Conservation (phyloP, 2,329 filamentous ascomycete species). For the Aulographum hederae region DNA sequence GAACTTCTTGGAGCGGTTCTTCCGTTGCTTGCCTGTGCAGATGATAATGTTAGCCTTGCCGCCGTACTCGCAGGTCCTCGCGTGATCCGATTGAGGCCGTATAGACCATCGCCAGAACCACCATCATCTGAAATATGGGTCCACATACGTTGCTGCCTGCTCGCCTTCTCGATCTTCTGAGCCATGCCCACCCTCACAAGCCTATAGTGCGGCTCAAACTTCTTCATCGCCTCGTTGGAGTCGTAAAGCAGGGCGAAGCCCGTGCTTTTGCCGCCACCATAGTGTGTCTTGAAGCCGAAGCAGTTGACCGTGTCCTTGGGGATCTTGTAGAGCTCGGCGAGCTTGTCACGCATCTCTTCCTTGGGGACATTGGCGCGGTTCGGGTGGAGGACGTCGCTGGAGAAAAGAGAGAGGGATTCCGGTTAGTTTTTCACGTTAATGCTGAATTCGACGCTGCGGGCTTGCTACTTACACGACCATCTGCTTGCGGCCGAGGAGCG, state of each 20-base stretch:
- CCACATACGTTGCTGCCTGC: slow-evolving; percentile 95
- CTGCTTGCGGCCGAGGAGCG: slow-evolving; percentile 96
- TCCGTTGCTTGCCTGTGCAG: slow-evolving; percentile 93
- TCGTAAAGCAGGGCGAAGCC: slow-evolving; percentile 99
- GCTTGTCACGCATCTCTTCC: slow-evolving; percentile 92
- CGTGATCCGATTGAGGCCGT: too few relatives aligned
- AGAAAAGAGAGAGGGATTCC: not conserved
- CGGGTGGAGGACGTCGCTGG: slow-evolving; percentile 97
- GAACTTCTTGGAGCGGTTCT: slow-evolving; percentile 99
- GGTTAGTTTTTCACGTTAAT: too few relatives aligned
- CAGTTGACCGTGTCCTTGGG: slow-evolving; percentile 94
- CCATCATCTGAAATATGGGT: too few relatives aligned
- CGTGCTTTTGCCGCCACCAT: slow-evolving; percentile 98
- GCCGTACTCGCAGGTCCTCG: too few relatives aligned
- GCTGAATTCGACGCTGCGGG: not conserved
- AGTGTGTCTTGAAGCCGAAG: slow-evolving; percentile 97
- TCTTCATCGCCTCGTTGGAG: slow-evolving; percentile 95
- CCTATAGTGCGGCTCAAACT: slow-evolving; percentile 98
- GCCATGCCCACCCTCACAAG: slow-evolving; percentile 85
- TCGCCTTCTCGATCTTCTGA: slow-evolving; percentile 89
- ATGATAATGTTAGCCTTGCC: too few relatives aligned
- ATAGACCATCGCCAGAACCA: too few relatives aligned
- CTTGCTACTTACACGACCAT: slow-evolving; percentile 32
- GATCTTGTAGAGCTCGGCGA: slow-evolving; percentile 93
- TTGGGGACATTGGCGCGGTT: slow-evolving; percentile 97